Conservation (phyloP, 225 moss, liverwort and hornwort genomes). For the Pseudisothecium myosuroides region DNA sequence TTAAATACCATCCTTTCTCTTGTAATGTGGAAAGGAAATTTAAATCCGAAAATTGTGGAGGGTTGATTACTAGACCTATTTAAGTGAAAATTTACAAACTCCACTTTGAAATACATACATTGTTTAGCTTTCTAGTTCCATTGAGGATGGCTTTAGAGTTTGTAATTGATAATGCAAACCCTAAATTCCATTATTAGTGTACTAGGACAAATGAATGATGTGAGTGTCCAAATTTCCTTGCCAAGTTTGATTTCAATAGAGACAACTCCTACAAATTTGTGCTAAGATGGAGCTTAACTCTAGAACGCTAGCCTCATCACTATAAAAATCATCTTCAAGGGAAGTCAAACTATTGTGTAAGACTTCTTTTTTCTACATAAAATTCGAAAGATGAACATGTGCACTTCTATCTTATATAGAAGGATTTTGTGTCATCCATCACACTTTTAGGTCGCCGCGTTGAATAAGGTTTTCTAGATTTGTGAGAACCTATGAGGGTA, state of each 20-base stretch:
- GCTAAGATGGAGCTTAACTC: accelerated
- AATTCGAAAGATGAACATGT: background rate
- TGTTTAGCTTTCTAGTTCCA: accelerated
- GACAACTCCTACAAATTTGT: background rate
- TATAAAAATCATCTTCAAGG: accelerated
- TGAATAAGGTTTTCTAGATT: too few relatives aligned
- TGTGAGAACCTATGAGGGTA: accelerated
- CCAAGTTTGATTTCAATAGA: background rate
- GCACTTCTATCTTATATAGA: background rate
- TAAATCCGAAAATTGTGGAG: accelerated
- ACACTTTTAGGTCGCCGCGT: accelerated
- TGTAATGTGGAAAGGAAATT: background rate
- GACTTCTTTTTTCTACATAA: accelerated
- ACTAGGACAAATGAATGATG: accelerated
- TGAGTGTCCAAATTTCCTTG: accelerated
- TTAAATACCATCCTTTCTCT: background rate
- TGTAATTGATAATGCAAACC: background rate
- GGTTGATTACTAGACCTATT: background rate
- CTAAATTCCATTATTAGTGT: background rate
- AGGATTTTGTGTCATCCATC: background rate
- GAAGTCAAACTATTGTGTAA: background rate
- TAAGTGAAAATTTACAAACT: background rate
- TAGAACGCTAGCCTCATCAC: accelerated
- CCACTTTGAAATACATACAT: background rate
- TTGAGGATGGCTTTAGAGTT: background rate